A percentile compares a stretch with the other conserved stretches of the same genome.
phyloP scores from a whole-genome alignment of 78 protist genomes.

The Chrysochromulina tobinii region DNA sequence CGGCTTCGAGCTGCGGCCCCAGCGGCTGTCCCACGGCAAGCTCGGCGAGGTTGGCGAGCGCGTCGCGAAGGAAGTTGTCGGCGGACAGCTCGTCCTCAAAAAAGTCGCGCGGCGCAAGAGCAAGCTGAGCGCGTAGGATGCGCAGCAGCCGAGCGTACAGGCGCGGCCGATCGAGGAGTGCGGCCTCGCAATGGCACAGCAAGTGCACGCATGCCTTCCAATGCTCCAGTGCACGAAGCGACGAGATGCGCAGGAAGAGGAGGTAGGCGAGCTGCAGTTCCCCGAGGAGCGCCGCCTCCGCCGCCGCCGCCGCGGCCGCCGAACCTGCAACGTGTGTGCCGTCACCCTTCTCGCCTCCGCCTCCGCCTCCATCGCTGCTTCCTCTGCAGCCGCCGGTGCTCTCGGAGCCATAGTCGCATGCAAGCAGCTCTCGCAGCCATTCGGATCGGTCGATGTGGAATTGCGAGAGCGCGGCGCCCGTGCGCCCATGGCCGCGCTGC shows the following conservation, averaged over 20 bases:
- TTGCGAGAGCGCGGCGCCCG: not conserved
- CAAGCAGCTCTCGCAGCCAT: not conserved
- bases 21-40: no score
- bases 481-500: not conserved
- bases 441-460: not conserved
- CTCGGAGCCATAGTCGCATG: not conserved
- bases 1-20: no score
- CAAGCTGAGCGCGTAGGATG: not conserved
- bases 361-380: no score
- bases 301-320: not conserved
- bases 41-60: not conserved
- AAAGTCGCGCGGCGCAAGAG: not conserved
- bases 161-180: not conserved
- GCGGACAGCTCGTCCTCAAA: not conserved
- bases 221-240: not conserved
- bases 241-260: not conserved
- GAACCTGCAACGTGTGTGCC: no score
- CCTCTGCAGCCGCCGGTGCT: no score
- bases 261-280: not conserved
- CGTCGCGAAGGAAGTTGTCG: not conserved
- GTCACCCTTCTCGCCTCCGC: no score
- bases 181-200: not conserved
- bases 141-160: not conserved
- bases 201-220: not conserved
- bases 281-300: not conserved